Conservation (phyloP, 208 protist species). For the Acanthamoeba royreba region DNA sequence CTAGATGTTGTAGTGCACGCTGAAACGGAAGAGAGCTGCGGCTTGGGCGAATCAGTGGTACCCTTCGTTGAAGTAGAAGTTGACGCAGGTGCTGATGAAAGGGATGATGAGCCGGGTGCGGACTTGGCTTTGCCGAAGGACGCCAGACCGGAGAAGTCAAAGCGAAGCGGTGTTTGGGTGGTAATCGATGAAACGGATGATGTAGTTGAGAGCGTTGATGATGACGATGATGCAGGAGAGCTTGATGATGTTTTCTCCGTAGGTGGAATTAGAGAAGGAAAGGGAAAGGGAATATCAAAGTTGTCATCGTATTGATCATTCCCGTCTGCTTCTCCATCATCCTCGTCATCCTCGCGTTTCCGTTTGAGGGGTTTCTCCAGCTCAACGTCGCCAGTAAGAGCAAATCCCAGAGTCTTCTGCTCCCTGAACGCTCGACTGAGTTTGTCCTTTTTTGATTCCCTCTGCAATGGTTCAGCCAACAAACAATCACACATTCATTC, state of each 20-base stretch:
- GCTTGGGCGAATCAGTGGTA: background rate
- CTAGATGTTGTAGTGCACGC: background rate
- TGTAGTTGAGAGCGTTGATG: background rate
- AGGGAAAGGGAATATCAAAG: background rate
- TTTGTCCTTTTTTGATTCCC: constrained; percentile 41
- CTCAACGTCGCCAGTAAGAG: background rate
- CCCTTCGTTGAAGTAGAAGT: background rate
- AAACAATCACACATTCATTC: background rate
- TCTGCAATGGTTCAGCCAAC: background rate
- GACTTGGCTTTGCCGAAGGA: background rate
- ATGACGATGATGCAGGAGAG: background rate
- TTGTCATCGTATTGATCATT: constrained; percentile 10
- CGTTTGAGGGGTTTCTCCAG: background rate
- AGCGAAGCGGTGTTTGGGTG: background rate
- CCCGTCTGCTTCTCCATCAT: background rate
- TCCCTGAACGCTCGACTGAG: constrained; percentile 19
- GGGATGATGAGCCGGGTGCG: background rate
- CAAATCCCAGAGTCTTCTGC: constrained; percentile 26
- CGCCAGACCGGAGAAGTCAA: constrained; percentile 3
- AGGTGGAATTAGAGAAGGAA: background rate
- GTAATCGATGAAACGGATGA: background rate
- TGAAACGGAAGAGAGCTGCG: background rate
- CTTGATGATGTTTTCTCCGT: background rate
- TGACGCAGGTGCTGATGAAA: background rate
- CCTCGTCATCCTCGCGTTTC: background rate